A percentile compares a stretch with the other conserved stretches of the same genome.
Evolutionary conservation across 2,329 filamentous ascomycete genomes (phyloP).

Genomic region (Scedosporium apiospermum): DNA sequence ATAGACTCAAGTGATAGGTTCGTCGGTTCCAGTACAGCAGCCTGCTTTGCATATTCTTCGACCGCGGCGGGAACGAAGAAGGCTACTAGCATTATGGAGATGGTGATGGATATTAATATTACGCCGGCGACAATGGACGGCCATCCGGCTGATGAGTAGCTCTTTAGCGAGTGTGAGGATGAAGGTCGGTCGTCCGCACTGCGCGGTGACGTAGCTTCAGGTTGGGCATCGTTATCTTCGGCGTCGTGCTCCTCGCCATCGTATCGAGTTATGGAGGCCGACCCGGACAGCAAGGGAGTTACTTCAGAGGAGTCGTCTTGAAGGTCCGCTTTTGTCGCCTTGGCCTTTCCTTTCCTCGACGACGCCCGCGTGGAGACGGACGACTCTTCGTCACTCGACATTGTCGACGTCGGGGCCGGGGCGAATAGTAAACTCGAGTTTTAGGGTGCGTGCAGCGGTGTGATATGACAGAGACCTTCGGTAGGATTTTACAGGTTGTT

Average conservation of each 20-base stretch:
- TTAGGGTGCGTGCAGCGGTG: background rate
- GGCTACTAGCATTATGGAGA: conserved; percentile 65
- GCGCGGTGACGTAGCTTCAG: conserved; percentile 20
- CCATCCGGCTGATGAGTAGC: conserved; percentile 47
- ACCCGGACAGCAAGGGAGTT: conserved; percentile 40
- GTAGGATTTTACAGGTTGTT: too few species aligned
- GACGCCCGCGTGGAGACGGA: background rate
- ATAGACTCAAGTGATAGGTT: conserved; percentile 79
- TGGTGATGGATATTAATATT: conserved; percentile 50
- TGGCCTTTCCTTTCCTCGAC: conserved; percentile 6
- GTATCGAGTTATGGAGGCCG: conserved; percentile 26
- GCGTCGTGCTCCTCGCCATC: conserved; percentile 25
- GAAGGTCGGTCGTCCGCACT: conserved; percentile 11
- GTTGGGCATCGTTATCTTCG: conserved; percentile 17
- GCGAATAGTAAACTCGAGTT: background rate
- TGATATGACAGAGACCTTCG: too few species aligned
- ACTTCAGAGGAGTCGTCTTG: conserved; percentile 26
- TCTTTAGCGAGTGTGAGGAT: conserved; percentile 21
- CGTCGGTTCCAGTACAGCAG: conserved; percentile 71
- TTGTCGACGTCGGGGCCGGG: background rate
- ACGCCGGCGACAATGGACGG: conserved; percentile 67
- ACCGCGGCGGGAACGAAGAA: conserved; percentile 75
- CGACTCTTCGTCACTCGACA: conserved; percentile 1
- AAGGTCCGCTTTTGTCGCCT: background rate
- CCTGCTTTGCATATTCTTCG: conserved; percentile 78